Evolutionary conservation across 345 rosid species (phyloP).

Genomic region (Linum lewisii): DNA sequence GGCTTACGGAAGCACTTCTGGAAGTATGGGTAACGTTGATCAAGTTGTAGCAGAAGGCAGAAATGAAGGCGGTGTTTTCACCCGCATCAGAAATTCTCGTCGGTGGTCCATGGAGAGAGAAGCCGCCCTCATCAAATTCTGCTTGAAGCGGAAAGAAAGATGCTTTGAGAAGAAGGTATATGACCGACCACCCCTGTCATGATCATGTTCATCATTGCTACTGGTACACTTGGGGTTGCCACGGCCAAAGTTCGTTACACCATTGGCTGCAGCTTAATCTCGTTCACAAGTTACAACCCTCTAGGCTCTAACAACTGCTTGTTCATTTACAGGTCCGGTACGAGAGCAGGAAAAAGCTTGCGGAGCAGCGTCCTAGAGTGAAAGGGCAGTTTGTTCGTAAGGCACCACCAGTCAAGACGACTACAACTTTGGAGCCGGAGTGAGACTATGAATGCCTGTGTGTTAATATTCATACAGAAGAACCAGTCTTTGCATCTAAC

Average conservation of each 20-base stretch:
- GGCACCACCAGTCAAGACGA: slow-evolving; percentile 1
- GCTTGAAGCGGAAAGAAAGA: slow-evolving; percentile 70
- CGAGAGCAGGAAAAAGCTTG: slow-evolving; percentile 53
- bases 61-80: background rate
- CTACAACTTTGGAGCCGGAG: background rate
- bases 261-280: background rate
- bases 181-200: background rate
- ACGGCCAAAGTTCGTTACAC: too few relatives aligned
- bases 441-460: background rate
- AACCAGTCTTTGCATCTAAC: background rate
- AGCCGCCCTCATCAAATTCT: slow-evolving; percentile 60
- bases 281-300: too few relatives aligned
- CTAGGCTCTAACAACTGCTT: background rate
- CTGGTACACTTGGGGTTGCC: too few relatives aligned
- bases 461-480: background rate
- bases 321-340: slow-evolving; percentile 44
- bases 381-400: slow-evolving; percentile 57
- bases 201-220: too few relatives aligned
- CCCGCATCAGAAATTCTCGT: background rate
- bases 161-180: slow-evolving; percentile 70
- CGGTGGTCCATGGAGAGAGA: slow-evolving; percentile 21
- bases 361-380: slow-evolving; percentile 54
- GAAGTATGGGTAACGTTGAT: background rate
- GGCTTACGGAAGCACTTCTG: background rate
- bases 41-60: background rate